phyloP scores from a whole-genome alignment of 208 protist species.

The Trypanosoma congolense region DNA sequence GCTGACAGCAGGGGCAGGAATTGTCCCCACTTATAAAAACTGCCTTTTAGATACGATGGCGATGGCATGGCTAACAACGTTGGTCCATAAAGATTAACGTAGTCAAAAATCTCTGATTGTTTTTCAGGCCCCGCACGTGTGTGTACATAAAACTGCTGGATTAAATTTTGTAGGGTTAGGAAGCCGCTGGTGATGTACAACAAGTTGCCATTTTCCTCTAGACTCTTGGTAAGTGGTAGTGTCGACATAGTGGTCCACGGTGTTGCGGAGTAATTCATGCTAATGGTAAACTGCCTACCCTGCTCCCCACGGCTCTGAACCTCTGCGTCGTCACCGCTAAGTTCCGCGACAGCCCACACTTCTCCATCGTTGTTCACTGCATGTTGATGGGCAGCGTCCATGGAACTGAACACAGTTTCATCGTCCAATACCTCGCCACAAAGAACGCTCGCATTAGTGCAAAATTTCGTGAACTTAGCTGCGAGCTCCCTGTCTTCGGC shows the following conservation, averaged over 20 bases:
- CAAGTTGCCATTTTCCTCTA: slow-evolving; percentile 35
- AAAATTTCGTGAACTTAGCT: slow-evolving; percentile 46
- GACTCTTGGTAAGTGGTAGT: slow-evolving; percentile 20
- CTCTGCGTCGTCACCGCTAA: slow-evolving; percentile 16
- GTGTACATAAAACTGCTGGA: slow-evolving; percentile 59
- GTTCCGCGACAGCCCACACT: slow-evolving; percentile 73
- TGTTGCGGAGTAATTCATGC: slow-evolving; percentile 86
- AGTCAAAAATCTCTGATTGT: slow-evolving; percentile 26
- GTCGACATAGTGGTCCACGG: slow-evolving; percentile 44
- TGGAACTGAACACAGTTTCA: slow-evolving; percentile 27
- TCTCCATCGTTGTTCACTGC: slow-evolving; percentile 35
- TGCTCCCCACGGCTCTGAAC: background rate
- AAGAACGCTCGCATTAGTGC: slow-evolving; percentile 33
- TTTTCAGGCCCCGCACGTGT: slow-evolving; percentile 15
- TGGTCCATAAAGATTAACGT: slow-evolving; percentile 32
- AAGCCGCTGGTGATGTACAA: slow-evolving; percentile 80
- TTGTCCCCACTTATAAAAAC: slow-evolving; percentile 52
- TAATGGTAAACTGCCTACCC: slow-evolving; percentile 57
- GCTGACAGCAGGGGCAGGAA: slow-evolving; percentile 74
- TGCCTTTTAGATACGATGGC: slow-evolving; percentile 31
- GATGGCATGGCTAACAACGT: slow-evolving; percentile 58
- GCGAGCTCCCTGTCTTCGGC: slow-evolving; percentile 22
- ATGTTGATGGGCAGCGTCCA: slow-evolving; percentile 49
- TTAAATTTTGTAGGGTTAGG: slow-evolving; percentile 68
- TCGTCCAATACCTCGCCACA: slow-evolving; percentile 46